Conservation (phyloP, 805 yeast species). For the Myxozyma melibiosi region DNA sequence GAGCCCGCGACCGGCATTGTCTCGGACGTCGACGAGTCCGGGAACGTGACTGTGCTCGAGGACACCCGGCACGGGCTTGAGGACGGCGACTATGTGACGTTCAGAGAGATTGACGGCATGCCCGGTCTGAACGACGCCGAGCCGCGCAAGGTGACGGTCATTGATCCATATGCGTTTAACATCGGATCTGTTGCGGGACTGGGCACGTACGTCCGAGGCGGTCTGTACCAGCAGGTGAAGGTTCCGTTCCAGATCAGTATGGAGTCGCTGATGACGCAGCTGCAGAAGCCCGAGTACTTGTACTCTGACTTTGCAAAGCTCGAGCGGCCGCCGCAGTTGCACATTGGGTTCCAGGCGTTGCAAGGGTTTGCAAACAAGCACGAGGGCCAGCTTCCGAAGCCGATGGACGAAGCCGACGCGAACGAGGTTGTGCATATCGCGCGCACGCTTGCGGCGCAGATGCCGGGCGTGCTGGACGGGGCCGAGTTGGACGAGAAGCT, state of each 20-base stretch:
- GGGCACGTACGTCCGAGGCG: constrained; percentile 78
- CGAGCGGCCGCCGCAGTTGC: constrained; percentile 88
- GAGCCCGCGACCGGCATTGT: constrained; percentile 87
- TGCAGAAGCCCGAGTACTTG: constrained; percentile 74
- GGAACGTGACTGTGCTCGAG: constrained; percentile 90
- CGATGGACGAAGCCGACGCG: constrained; percentile 76
- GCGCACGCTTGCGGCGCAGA: constrained; percentile 59
- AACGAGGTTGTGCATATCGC: constrained; percentile 62
- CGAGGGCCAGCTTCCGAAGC: constrained; percentile 70
- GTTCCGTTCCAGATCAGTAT: constrained; percentile 69
- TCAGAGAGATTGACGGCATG: constrained; percentile 82
- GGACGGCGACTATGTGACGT: constrained; percentile 88
- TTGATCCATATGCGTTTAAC: constrained; percentile 93
- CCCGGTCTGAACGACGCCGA: constrained; percentile 71
- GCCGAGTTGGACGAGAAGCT: constrained; percentile 64
- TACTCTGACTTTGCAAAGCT: constrained; percentile 91
- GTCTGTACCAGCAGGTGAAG: constrained; percentile 89
- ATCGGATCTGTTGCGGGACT: constrained; percentile 57
- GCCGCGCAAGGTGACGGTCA: constrained; percentile 73
- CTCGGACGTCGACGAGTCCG: constrained; percentile 82
- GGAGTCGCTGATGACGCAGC: constrained; percentile 63
- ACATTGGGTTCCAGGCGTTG: constrained; percentile 88
- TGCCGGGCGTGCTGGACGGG: constrained; percentile 56
- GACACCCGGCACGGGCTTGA: constrained; percentile 91
- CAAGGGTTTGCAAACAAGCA: constrained; percentile 69